Evolutionary conservation across 1,284 basidiomycete genomes (phyloP).

Genomic region (Melampsora larici-populina): DNA sequence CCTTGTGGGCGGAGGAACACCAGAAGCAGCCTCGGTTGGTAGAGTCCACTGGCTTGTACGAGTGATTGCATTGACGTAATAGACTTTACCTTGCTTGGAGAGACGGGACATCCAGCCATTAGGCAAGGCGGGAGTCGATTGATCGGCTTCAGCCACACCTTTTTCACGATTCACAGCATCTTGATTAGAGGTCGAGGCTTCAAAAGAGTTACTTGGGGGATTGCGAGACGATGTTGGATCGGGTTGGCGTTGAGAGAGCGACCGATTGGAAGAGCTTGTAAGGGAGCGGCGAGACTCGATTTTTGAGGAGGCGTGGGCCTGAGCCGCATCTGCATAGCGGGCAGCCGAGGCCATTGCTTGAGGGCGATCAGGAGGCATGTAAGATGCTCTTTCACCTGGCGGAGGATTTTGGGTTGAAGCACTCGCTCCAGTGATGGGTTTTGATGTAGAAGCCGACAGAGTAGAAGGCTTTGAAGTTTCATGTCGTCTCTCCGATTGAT

Average conservation of each 20-base stretch:
- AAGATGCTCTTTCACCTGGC: slow-evolving; percentile 32
- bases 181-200: neutral
- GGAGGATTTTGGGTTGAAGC: slow-evolving; percentile 8
- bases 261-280: neutral
- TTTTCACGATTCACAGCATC: neutral
- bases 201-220: neutral
- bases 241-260: neutral
- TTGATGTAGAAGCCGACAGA: no score
- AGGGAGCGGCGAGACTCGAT: neutral
- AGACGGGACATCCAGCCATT: slow-evolving; percentile 35
- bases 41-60: slow-evolving; percentile 41
- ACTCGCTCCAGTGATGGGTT: neutral
- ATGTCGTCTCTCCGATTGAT: neutral
- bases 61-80: slow-evolving; percentile 41
- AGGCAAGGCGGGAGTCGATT: slow-evolving; percentile 12
- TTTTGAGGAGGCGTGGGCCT: neutral
- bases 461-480: no score
- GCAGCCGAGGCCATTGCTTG: slow-evolving; percentile 22
- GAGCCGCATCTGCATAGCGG: neutral
- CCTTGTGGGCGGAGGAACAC: slow-evolving; percentile 3
- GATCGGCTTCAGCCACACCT: slow-evolving; percentile 14
- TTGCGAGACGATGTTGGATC: slow-evolving; percentile 1
- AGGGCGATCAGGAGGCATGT: slow-evolving; percentile 36
- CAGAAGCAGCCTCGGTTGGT: slow-evolving; percentile 37
- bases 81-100: slow-evolving; percentile 40